Evolutionary conservation across 139 green algal genomes (phyloP).

Genomic region (Coelastrella sp.): DNA sequence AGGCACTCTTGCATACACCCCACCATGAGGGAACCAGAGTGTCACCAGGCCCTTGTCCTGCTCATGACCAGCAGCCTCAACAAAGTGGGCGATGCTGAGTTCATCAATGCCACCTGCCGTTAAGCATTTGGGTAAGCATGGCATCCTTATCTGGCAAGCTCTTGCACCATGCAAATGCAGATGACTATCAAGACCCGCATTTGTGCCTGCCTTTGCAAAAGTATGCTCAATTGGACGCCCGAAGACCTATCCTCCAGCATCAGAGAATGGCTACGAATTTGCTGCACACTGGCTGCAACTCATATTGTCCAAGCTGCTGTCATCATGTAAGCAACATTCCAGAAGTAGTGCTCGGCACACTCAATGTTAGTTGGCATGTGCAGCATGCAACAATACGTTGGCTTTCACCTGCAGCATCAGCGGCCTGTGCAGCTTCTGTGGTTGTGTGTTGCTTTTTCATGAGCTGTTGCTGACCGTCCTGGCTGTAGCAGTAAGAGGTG

Average conservation of each 20-base stretch:
- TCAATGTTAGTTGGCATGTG: not conserved
- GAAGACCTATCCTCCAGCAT: too few species aligned
- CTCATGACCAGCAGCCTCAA: not conserved
- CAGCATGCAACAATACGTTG: not conserved
- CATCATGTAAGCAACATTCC: not conserved
- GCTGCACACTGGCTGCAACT: not conserved
- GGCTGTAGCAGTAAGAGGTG: slow-evolving; percentile 30
- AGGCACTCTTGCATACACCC: slow-evolving; percentile 28
- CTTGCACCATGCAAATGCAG: not conserved
- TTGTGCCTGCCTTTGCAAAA: too few species aligned
- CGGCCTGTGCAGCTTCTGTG: not conserved
- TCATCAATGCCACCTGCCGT: not conserved
- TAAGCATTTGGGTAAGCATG: not conserved
- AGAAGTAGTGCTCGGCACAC: not conserved
- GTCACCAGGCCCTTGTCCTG: not conserved
- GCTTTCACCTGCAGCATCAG: not conserved
- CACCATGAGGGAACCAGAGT: slow-evolving; percentile 38
- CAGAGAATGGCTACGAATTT: too few species aligned
- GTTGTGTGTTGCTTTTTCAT: not conserved
- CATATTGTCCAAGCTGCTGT: not conserved
- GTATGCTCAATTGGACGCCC: too few species aligned
- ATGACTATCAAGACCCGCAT: too few species aligned
- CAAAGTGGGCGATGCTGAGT: not conserved
- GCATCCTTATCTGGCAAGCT: not conserved
- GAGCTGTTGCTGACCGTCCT: slow-evolving; percentile 13